A percentile compares a stretch with the other conserved stretches of the same genome.
These are phyloP conservation scores for Boletus patriciae DNA, from an alignment of 768 basidiomycete species.

Conservation along the genomic window DNA sequence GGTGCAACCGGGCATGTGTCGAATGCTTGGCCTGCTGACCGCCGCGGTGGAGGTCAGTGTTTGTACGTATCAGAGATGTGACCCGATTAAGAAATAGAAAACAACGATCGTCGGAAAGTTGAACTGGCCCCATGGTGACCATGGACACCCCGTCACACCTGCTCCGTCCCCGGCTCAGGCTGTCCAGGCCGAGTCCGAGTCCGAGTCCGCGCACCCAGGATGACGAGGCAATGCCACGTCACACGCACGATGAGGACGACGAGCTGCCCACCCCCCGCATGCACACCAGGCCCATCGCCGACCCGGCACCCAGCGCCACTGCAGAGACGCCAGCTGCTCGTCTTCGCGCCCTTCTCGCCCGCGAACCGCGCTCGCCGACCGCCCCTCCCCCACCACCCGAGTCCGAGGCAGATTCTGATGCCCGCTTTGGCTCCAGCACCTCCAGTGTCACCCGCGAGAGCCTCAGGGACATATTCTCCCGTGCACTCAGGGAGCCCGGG, in stretches of 20 bases:
- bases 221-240: too few species aligned
- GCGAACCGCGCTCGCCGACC: constrained; percentile 44
- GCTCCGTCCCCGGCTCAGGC: too few species aligned
- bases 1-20: too few species aligned
- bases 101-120: too few species aligned
- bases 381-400: constrained; percentile 22
- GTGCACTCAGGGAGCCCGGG: constrained; percentile 61
- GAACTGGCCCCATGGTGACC: too few species aligned
- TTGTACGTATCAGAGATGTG: too few species aligned
- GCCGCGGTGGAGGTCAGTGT: too few species aligned
- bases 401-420: constrained; percentile 30
- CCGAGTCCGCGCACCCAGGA: too few species aligned
- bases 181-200: too few species aligned
- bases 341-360: constrained; percentile 60
- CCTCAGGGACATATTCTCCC: constrained; percentile 65
- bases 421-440: constrained; percentile 27
- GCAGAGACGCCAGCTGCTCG: constrained; percentile 56
- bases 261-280: constrained; percentile 33
- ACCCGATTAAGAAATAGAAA: too few species aligned
- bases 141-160: too few species aligned
- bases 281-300: constrained; percentile 19
- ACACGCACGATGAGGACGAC: constrained; percentile 29
- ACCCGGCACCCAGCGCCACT: constrained; percentile 9
- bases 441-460: constrained; percentile 57
- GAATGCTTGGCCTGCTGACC: too few species aligned